phyloP scores from a whole-genome alignment of 2,329 filamentous ascomycete species.

The Dothidotthia symphoricarpi region DNA sequence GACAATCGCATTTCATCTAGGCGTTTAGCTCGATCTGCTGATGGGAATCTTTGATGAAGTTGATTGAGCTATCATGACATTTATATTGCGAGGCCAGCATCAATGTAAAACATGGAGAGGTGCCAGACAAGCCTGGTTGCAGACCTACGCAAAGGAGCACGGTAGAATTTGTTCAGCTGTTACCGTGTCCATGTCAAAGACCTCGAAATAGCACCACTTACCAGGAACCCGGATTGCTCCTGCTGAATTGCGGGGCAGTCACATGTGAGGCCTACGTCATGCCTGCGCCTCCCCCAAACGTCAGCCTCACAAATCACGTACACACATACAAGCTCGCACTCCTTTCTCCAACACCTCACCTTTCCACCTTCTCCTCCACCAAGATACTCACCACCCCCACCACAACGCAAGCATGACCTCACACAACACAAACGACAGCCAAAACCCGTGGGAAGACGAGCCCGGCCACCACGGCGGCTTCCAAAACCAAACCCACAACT shows the following conservation, averaged over 20 bases:
- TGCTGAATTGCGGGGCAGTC: slow-evolving; percentile 10
- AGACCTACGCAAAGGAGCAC: no score
- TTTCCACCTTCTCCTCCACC: not conserved
- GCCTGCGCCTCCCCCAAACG: slow-evolving; percentile 12
- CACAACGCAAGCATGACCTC: slow-evolving; percentile 14
- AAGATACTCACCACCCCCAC: not conserved
- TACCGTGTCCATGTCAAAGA: no score
- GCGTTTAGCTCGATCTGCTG: no score
- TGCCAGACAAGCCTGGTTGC: no score
- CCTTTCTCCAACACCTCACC: not conserved
- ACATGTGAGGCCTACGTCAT: slow-evolving; percentile 20
- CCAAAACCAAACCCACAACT: slow-evolving; percentile 18
- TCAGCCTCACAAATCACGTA: slow-evolving; percentile 15
- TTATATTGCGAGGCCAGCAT: no score
- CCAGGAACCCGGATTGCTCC: no score
- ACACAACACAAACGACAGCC: slow-evolving; percentile 13
- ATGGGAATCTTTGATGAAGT: no score
- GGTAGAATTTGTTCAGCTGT: no score
- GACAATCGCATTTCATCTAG: no score
- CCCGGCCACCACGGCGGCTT: slow-evolving; percentile 10
- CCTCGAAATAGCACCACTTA: no score
- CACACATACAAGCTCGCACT: slow-evolving; percentile 4
- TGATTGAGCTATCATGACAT: no score
- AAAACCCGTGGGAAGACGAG: slow-evolving; percentile 26
- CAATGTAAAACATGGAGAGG: no score